Evolutionary conservation across 164 flowering plant species (phyloP), one percentile per base, ranked within the genome.

Genomic region (Umbilicus rupestris): DNA sequence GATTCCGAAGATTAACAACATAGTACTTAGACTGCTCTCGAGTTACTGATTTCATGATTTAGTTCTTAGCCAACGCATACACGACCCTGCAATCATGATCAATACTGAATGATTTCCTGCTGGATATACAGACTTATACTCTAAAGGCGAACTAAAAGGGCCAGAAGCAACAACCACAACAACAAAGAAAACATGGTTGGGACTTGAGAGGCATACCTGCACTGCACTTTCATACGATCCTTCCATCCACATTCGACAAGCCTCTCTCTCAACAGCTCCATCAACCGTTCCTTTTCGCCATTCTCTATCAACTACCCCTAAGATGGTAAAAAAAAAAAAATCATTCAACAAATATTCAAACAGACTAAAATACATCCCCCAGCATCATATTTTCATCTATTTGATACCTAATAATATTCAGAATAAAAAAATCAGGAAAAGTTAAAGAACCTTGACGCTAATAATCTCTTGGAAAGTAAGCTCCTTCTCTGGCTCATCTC

Each of bases 191-290:
- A n/a, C n/a, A 45, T 1, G 31, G 28, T 31, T 6, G 31, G 59
- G 64, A 70, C 4, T 11, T 5, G 5, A 3, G 19, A 14, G 29
- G 14, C 52, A 37, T 58, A 92, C 98, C 98, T 93, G 92, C 97
- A 94, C 41, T 83, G 77, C 66, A 85, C 77, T 76, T 84, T 86
- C 97, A 94, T 94, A 65, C 90, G 97, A 76, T 94, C 97, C 68
- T 74, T 87, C 98, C 98, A 94, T 0, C 98, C 98, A 75, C 92
- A 94, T 31, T 94, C 98, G 3, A 79, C 70, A 1, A 94, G 93
- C 87, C 97, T 84, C 69, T 94, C 97, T 80, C 91, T 85, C 78
- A 90, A 71, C 44, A 90, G 88, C 82, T 94, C 96, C 87, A 76
- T 90, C 72, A 89, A 66, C 63, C 89, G 68, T 73, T 94, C 98